Evolutionary conservation across 106 monocot genomes (phyloP).

Genomic region (Dendrobium officinale): DNA sequence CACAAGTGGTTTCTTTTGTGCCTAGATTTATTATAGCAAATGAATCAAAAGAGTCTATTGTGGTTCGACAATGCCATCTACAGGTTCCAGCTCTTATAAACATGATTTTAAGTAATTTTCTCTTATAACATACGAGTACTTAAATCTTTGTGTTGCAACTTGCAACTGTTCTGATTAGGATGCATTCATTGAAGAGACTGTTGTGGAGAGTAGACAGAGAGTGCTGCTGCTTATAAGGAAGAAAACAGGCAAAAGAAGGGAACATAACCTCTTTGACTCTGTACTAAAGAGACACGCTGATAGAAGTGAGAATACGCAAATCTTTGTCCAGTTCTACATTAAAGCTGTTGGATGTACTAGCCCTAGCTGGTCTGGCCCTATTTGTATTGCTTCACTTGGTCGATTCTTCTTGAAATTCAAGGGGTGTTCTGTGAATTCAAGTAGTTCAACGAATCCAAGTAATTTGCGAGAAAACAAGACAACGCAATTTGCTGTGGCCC

Average conservation of each 20-base stretch:
- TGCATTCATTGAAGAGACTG: conserved; percentile 23
- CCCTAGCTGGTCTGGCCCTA: conserved; percentile 77
- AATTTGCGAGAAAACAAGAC: not conserved
- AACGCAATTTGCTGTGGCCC: conserved; percentile 47
- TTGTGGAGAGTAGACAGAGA: conserved; percentile 36
- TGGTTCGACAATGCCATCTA: conserved; percentile 61
- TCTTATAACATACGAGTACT: not conserved
- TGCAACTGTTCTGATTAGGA: conserved; percentile 25
- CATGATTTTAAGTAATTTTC: not conserved
- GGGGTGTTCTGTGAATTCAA: conserved; percentile 9
- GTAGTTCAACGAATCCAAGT: not conserved
- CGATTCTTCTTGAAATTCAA: conserved; percentile 86
- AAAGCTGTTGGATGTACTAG: conserved; percentile 23
- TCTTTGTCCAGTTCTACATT: conserved; percentile 61
- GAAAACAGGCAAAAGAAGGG: conserved; percentile 19
- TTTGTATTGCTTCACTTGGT: conserved; percentile 82
- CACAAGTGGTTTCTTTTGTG: conserved; percentile 49
- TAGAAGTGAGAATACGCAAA: conserved; percentile 33
- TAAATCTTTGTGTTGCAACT: conserved; percentile 2
- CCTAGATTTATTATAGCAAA: conserved; percentile 76
- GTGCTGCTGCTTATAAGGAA: conserved; percentile 31
- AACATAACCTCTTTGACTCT: conserved; percentile 40
- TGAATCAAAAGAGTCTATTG: conserved; percentile 43
- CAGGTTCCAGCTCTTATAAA: conserved; percentile 35
- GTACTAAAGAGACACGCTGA: conserved; percentile 47